A percentile compares a stretch with the other conserved stretches of the same genome.
These are phyloP conservation scores for Suillus americanus DNA, from an alignment of 768 basidiomycete species.

Conservation along the genomic window DNA sequence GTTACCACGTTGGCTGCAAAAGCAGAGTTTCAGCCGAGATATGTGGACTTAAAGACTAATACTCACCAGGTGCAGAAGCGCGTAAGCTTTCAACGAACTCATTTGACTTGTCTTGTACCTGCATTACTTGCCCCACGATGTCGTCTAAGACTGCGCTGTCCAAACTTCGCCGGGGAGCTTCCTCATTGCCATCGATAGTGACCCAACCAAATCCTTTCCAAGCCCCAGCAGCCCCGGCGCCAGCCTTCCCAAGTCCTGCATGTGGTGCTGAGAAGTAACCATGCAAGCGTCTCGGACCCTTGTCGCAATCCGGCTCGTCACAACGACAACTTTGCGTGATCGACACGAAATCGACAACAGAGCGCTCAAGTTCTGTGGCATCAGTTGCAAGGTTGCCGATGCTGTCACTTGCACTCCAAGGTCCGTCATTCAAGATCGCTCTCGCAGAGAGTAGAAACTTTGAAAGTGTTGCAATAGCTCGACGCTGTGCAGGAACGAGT, in stretches of 20 bases:
- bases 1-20: constrained; percentile 22
- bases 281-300: constrained; percentile 34
- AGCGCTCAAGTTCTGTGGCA: constrained; percentile 70
- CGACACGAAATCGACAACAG: constrained; percentile 62
- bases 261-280: constrained; percentile 37
- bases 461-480: constrained; percentile 83
- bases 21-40: background rate
- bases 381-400: constrained; percentile 61
- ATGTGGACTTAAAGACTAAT: background rate
- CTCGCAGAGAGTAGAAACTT: constrained; percentile 85
- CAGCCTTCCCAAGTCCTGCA: constrained; percentile 42
- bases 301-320: constrained; percentile 17
- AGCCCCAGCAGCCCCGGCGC: constrained; percentile 48
- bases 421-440: constrained; percentile 57
- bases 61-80: constrained; percentile 22
- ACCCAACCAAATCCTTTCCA: constrained; percentile 61
- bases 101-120: constrained; percentile 30
- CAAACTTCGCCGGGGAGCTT: constrained; percentile 29
- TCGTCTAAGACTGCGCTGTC: constrained; percentile 32
- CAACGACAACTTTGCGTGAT: constrained; percentile 51
- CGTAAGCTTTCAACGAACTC: constrained; percentile 19
- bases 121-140: constrained; percentile 25
- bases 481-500: constrained; percentile 75
- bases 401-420: constrained; percentile 22
- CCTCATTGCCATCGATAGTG: constrained; percentile 32